A percentile compares a stretch with the other conserved stretches of the same genome.
Conservation (phyloP, 2,329 filamentous ascomycete genomes). For the Elsinoe batatas region DNA sequence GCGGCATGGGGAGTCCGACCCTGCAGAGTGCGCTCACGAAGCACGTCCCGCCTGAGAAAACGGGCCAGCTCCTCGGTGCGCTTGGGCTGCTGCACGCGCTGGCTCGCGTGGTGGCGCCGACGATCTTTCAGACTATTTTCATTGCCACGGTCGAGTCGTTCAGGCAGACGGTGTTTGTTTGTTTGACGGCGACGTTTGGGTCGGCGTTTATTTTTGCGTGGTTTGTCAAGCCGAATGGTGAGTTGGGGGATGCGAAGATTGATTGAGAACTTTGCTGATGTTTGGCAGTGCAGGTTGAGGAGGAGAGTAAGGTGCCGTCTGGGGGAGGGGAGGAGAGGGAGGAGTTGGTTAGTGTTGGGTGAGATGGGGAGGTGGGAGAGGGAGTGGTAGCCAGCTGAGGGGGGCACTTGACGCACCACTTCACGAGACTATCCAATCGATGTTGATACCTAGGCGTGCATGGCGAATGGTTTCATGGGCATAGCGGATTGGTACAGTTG, state of each 20-base stretch:
- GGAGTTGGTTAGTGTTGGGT: not conserved
- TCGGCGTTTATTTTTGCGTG: constrained; percentile 57
- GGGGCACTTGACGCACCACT: not conserved
- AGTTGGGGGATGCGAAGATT: constrained; percentile 29
- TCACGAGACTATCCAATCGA: not conserved
- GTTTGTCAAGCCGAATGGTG: constrained; percentile 65
- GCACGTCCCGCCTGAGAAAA: constrained; percentile 71
- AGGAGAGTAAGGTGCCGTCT: not conserved
- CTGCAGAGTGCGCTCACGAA: constrained; percentile 80
- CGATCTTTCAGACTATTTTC: constrained; percentile 80
- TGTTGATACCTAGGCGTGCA: not conserved
- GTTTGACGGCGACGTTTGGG: constrained; percentile 57
- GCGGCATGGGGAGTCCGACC: constrained; percentile 76
- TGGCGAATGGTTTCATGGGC: not conserved
- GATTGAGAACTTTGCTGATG: not conserved
- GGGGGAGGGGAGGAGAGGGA: not conserved
- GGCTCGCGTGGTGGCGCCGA: constrained; percentile 66
- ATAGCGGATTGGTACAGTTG: not conserved
- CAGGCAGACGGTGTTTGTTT: constrained; percentile 74
- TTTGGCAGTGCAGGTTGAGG: constrained; percentile 5
- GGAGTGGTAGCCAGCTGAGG: too few relatives aligned
- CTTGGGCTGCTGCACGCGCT: constrained; percentile 78
- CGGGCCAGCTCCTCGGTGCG: constrained; percentile 82
- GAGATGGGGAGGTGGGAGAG: not conserved
- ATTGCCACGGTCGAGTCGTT: constrained; percentile 67